Conservation (phyloP, 106 monocot species). For the Dioscorea zingiberensis region DNA sequence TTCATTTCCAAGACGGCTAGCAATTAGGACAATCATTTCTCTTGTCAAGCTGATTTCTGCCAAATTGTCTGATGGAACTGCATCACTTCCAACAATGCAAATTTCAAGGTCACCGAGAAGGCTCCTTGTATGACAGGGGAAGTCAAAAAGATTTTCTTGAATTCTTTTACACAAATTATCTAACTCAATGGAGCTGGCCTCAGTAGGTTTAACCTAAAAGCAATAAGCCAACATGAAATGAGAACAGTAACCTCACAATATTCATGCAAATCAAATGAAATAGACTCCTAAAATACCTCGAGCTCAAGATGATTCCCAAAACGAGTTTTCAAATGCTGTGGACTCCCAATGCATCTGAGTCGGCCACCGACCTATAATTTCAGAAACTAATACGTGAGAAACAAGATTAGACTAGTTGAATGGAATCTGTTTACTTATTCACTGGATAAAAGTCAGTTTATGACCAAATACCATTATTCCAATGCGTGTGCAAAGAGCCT, state of each 20-base stretch:
- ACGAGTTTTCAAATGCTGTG: slow-evolving; percentile 88
- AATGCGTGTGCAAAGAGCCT: slow-evolving; percentile 86
- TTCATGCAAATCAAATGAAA: slow-evolving; percentile 13
- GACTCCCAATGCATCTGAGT: slow-evolving; percentile 80
- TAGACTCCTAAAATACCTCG: slow-evolving; percentile 45
- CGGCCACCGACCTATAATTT: slow-evolving; percentile 51
- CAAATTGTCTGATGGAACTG: slow-evolving; percentile 34
- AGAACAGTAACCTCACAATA: neutral
- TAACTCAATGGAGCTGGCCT: slow-evolving; percentile 41
- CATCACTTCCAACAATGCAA: slow-evolving; percentile 58
- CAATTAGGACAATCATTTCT: slow-evolving; percentile 62
- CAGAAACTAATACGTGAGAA: neutral
- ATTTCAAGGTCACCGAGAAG: slow-evolving; percentile 65
- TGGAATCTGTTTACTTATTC: too few species aligned
- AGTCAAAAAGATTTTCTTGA: slow-evolving; percentile 58
- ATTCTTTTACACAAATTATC: slow-evolving; percentile 62
- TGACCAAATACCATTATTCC: slow-evolving; percentile 73
- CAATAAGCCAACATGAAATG: slow-evolving; percentile 1
- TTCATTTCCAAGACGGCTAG: slow-evolving; percentile 55
- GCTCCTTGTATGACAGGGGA: slow-evolving; percentile 44
- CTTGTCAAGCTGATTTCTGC: slow-evolving; percentile 68
- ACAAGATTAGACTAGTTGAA: neutral
- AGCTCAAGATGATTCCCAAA: slow-evolving; percentile 95
- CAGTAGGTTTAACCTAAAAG: slow-evolving; percentile 69
- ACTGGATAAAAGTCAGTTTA: neutral